Percentiles rank a stretch among this genome's conserved stretches.
phyloP scores from a whole-genome alignment of 257 asterid species.

The Solanum etuberosum region DNA sequence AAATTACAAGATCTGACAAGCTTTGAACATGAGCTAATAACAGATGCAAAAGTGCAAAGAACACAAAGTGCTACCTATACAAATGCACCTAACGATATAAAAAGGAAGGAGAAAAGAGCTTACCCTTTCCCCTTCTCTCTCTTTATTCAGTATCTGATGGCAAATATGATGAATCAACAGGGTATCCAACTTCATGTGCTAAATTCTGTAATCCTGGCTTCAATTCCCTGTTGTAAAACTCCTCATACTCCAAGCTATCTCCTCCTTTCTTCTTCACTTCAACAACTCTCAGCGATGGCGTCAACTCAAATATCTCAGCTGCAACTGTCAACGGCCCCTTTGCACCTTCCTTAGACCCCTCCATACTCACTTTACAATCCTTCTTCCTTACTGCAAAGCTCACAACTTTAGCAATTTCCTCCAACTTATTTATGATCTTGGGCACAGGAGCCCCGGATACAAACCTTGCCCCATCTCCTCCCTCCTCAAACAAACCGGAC shows the following conservation, averaged over 20 bases:
- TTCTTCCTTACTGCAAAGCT: slow-evolving; percentile 83
- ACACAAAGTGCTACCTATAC: neutral
- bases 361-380: slow-evolving; percentile 79
- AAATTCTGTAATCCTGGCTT: slow-evolving; percentile 68
- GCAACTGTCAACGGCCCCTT: slow-evolving; percentile 90
- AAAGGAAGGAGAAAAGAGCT: slow-evolving; percentile 3
- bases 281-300: slow-evolving; percentile 76
- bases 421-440: slow-evolving; percentile 61
- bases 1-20: slow-evolving; percentile 8
- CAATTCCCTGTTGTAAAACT: slow-evolving; percentile 59
- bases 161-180: slow-evolving; percentile 24
- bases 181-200: slow-evolving; percentile 9
- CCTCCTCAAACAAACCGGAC: slow-evolving; percentile 89
- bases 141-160: slow-evolving; percentile 53
- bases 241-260: slow-evolving; percentile 58
- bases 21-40: slow-evolving; percentile 12
- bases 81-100: neutral
- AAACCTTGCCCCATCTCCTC: slow-evolving; percentile 53
- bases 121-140: slow-evolving; percentile 20
- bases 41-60: neutral
- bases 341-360: slow-evolving; percentile 74
- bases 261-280: slow-evolving; percentile 92
- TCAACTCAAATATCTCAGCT: slow-evolving; percentile 85
- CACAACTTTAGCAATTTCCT: slow-evolving; percentile 82
- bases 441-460: slow-evolving; percentile 76